These are phyloP conservation scores for Amanita jacksonii DNA, from an alignment of 768 basidiomycete species.

Conservation along the genomic window DNA sequence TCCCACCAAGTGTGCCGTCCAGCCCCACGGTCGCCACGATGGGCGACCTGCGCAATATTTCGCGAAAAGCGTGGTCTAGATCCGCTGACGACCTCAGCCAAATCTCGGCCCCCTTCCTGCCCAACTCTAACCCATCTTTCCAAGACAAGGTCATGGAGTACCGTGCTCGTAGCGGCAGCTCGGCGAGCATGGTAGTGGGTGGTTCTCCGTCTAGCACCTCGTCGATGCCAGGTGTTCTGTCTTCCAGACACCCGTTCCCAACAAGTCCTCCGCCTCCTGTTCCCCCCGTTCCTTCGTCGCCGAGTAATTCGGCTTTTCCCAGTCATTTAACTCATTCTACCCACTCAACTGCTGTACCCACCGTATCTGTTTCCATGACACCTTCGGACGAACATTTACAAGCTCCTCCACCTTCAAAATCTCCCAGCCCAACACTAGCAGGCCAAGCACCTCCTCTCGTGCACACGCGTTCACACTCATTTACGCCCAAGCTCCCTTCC, in stretches of 20 bases:
- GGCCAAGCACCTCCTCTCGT: conserved; percentile 31
- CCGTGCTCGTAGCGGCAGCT: conserved; percentile 49
- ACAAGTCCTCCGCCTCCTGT: conserved; percentile 20
- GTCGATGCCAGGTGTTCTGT: conserved; percentile 15
- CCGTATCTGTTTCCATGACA: conserved; percentile 39
- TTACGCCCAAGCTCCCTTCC: conserved; percentile 62
- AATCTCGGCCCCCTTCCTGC: conserved; percentile 27
- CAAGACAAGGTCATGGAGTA: conserved; percentile 61
- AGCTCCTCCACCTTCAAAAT: too few relatives aligned
- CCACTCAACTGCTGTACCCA: conserved; percentile 8
- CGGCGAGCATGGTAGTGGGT: conserved; percentile 33
- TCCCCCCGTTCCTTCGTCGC: conserved; percentile 17
- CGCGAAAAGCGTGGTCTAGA: conserved; percentile 67
- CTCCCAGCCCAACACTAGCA: conserved; percentile 14
- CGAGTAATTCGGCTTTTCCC: conserved; percentile 25
- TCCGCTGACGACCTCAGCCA: conserved; percentile 73
- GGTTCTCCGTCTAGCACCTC: conserved; percentile 22
- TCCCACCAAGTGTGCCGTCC: conserved; percentile 28
- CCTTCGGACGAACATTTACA: conserved; percentile 26
- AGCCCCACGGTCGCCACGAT: conserved; percentile 27
- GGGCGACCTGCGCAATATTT: conserved; percentile 63
- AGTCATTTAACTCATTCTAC: neutral
- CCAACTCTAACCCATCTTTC: conserved; percentile 34
- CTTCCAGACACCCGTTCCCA: conserved; percentile 32
- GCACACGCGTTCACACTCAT: conserved; percentile 59